A percentile compares a stretch with the other conserved stretches of the same genome.
These are phyloP conservation scores for Ascochyta lentis DNA, from an alignment of 2,329 filamentous ascomycete species.

Conservation along the genomic window DNA sequence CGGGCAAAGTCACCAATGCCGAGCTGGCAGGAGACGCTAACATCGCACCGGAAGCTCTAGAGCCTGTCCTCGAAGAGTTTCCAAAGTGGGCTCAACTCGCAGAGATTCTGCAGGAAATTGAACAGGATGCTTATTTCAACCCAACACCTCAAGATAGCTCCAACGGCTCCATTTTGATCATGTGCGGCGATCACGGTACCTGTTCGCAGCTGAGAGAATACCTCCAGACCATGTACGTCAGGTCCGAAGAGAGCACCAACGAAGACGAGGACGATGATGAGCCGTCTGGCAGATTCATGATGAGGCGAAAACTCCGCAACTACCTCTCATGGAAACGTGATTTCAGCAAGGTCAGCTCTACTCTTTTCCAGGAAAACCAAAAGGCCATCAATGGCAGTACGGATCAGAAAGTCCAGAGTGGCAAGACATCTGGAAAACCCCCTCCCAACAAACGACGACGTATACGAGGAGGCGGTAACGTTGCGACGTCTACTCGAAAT, in stretches of 20 bases:
- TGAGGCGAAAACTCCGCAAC: conserved; percentile 83
- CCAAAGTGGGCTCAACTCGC: conserved; percentile 91
- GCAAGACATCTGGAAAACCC: conserved; percentile 62
- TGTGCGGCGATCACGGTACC: conserved; percentile 89
- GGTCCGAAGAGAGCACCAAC: conserved; percentile 54
- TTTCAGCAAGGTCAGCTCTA: conserved; percentile 82
- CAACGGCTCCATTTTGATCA: conserved; percentile 90
- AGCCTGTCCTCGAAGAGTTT: conserved; percentile 87
- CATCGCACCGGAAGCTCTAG: conserved; percentile 66
- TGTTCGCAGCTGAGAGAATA: conserved; percentile 91
- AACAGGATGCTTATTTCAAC: conserved; percentile 86
- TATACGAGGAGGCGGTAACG: conserved; percentile 76
- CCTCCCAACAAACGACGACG: conserved; percentile 87
- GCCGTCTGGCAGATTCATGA: conserved; percentile 83
- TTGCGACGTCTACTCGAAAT: conserved; percentile 66
- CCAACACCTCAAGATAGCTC: conserved; percentile 78
- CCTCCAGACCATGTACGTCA: conserved; percentile 86
- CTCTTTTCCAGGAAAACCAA: conserved; percentile 80
- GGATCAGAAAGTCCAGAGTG: conserved; percentile 60
- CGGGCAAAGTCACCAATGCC: conserved; percentile 70
- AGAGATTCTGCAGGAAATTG: conserved; percentile 93
- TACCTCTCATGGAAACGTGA: conserved; percentile 92
- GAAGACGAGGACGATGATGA: conserved; percentile 60
- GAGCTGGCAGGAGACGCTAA: conserved; percentile 55
- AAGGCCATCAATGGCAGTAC: conserved; percentile 73